Evolutionary conservation across 352 stramenopile species (phyloP), one percentile per base, ranked within the genome.

Genomic region (Globisporangium viniferum): DNA sequence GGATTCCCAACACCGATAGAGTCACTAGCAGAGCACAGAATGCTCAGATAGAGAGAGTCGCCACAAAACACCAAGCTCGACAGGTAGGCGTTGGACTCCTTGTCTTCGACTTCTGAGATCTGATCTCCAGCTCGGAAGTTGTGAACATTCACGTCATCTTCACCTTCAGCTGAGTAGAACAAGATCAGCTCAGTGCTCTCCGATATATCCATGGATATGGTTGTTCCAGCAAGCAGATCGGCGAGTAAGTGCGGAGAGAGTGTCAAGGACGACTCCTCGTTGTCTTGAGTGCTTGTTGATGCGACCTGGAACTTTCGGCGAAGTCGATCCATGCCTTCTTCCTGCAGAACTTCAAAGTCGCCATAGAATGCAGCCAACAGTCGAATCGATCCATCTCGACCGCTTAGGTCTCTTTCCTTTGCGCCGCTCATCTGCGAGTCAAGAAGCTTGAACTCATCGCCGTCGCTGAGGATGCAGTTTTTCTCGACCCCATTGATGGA

Each of bases 31-130:
- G 66, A 71, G 72, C 78, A 76, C 41, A 84, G 51, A 10, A 89
- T 48, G 36, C 73, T 86, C 22, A 91, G 55, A 51, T 81, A 89
- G 22, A 91, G 54, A 0, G 66, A 78, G 49, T 74, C 78, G 35
- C 61, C 72, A 27, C 75, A 88, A 39, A 75, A 72, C 4, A 86
- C 62, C 31, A 91, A 59, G 46, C 78, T 89, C n/a, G 83, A 89
- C 22, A 73, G 56, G 44, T 80, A 89, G 1, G 78, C 60, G 24
- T 78, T 67, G 5, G 48, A 29, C 3, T 10, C 24, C 46, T 61
- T 73, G 24, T 78, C 62, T 68, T 89, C 83, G 20, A 72, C 35
- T 31, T 66, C 67, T 3, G 66, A 71, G 73, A 78, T 74, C 62
- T 35, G 80, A 67, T 73, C 71, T 64, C 75, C 69, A 66, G 67